Evolutionary conservation across 176 grass and related monocot species (phyloP).

Genomic region (Themeda triandra): DNA sequence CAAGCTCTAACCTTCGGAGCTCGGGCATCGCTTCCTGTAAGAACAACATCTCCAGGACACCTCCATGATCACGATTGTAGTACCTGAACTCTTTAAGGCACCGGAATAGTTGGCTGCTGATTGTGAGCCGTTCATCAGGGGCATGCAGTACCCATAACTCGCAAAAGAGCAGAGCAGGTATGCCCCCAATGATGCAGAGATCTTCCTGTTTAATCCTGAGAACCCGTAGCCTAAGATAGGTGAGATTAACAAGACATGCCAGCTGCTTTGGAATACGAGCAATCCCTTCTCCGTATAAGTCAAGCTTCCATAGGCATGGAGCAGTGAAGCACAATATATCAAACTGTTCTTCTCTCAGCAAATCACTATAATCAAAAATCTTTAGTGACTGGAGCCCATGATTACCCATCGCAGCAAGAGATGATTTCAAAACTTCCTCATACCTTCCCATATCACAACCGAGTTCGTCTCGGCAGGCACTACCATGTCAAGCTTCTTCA

Average conservation of each 20-base stretch:
- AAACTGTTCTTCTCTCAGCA: no score
- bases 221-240: rapidly evolving
- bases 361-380: no score
- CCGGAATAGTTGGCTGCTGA: no score
- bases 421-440: not conserved
- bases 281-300: rapidly evolving
- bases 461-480: not conserved
- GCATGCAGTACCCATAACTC: rapidly evolving
- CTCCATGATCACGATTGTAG: no score
- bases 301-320: not conserved
- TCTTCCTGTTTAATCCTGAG: not conserved
- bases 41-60: no score
- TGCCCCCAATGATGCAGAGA: not conserved
- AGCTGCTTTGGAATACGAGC: not conserved
- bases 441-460: not conserved
- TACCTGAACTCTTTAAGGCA: no score
- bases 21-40: no score
- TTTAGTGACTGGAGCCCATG: not conserved
- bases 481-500: not conserved
- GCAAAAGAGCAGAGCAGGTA: not conserved
- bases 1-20: no score
- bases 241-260: not conserved
- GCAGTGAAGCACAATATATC: not conserved
- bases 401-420: not conserved
- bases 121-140: not conserved